These are phyloP conservation scores for Colletotrichum sansevieriae DNA, from an alignment of 2,329 filamentous ascomycete species.

Conservation along the genomic window DNA sequence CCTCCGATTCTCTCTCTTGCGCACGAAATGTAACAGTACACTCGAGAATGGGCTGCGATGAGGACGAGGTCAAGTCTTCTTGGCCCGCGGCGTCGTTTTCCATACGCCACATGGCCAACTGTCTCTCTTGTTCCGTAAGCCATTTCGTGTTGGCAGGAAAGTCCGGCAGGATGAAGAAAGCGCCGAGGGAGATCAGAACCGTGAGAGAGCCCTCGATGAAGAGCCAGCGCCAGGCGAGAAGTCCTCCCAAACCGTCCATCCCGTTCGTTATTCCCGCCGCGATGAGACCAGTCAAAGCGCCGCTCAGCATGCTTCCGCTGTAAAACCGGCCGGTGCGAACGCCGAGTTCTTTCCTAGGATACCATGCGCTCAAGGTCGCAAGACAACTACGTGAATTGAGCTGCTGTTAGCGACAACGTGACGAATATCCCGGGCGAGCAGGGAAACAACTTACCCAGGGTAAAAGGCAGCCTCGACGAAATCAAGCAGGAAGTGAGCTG, in stretches of 20 bases:
- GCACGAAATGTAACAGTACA: slow-evolving; percentile 43
- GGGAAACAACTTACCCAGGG: slow-evolving; percentile 45
- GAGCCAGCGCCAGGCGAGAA: slow-evolving; percentile 65
- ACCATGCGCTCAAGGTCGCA: slow-evolving; percentile 37
- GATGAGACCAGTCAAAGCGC: slow-evolving; percentile 44
- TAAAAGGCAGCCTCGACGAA: slow-evolving; percentile 41
- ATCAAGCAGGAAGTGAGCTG: slow-evolving; percentile 36
- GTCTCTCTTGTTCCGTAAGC: slow-evolving; percentile 43
- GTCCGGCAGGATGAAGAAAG: slow-evolving; percentile 49
- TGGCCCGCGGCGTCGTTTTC: slow-evolving; percentile 44
- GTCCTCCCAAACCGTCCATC: slow-evolving; percentile 34
- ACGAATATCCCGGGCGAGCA: not conserved
- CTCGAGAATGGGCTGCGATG: slow-evolving; percentile 39
- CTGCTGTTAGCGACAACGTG: not conserved
- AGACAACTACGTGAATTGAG: slow-evolving; percentile 13
- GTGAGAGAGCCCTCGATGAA: slow-evolving; percentile 52
- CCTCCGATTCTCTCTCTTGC: slow-evolving; percentile 44
- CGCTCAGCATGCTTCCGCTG: slow-evolving; percentile 43
- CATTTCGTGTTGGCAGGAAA: slow-evolving; percentile 54
- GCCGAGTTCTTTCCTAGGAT: slow-evolving; percentile 35
- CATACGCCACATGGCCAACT: slow-evolving; percentile 44
- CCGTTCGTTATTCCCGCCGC: slow-evolving; percentile 42
- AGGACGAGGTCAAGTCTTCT: slow-evolving; percentile 43
- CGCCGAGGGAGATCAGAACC: slow-evolving; percentile 58
- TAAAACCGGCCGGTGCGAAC: slow-evolving; percentile 38